These are phyloP conservation scores for Lasiodiplodia citricola DNA, from an alignment of 2,329 filamentous ascomycete species.

Conservation along the genomic window DNA sequence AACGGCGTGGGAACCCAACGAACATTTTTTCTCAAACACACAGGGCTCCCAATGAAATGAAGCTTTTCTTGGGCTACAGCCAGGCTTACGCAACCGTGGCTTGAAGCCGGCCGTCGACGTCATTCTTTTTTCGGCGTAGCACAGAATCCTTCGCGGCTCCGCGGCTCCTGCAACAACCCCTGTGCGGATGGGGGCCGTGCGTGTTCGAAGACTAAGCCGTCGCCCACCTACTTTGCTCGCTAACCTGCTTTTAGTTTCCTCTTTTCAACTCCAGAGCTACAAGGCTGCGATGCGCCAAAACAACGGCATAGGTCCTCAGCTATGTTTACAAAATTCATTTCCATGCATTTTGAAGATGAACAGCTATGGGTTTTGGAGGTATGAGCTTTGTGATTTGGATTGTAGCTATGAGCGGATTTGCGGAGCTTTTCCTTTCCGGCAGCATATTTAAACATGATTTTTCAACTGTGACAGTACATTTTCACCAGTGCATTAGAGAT, in stretches of 20 bases:
- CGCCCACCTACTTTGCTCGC: background rate
- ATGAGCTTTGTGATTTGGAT: background rate
- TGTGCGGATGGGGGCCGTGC: background rate
- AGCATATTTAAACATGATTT: background rate
- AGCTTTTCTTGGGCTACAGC: too few species aligned
- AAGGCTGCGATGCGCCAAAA: background rate
- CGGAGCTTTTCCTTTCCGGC: background rate
- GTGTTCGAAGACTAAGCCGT: background rate
- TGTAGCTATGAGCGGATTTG: background rate
- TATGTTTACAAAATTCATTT: background rate
- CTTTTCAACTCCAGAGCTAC: background rate
- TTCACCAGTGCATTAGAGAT: too few species aligned
- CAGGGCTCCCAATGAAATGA: too few species aligned
- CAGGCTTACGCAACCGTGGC: too few species aligned
- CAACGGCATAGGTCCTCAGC: background rate
- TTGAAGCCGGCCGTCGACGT: too few species aligned
- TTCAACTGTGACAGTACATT: background rate
- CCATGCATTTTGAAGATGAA: background rate
- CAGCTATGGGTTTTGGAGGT: rapidly evolving
- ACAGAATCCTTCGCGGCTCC: background rate
- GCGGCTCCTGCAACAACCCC: too few species aligned
- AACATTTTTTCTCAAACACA: too few species aligned
- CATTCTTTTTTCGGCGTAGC: background rate
- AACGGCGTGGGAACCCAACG: too few species aligned
- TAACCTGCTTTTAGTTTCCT: background rate